Evolutionary conservation across 179 eudicot species (phyloP).

Genomic region (Corrigiola litoralis): DNA sequence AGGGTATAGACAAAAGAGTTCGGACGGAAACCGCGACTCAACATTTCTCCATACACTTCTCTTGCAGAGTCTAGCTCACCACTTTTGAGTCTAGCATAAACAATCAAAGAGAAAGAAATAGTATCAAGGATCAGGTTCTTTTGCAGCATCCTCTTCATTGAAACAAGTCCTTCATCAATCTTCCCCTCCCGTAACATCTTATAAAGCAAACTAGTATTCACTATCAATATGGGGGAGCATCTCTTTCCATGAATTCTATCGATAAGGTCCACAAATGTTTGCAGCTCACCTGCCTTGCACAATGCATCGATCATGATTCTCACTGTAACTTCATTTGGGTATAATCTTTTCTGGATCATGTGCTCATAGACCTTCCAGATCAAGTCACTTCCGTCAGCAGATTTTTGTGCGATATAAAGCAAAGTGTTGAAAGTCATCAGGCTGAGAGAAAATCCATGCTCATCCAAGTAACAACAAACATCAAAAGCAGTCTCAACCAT

Average conservation of each 20-base stretch:
- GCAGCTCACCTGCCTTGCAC: conserved; percentile 80
- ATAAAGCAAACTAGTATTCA: conserved; percentile 62
- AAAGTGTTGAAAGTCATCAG: conserved; percentile 64
- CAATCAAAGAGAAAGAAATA: conserved; percentile 56
- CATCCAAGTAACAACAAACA: conserved; percentile 48
- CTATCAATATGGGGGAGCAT: conserved; percentile 57
- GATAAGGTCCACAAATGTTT: conserved; percentile 43
- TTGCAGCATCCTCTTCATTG: conserved; percentile 63
- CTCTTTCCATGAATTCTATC: conserved; percentile 68
- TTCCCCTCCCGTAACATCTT: conserved; percentile 57
- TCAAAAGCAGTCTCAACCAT: conserved; percentile 51
- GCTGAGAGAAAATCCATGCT: conserved; percentile 55
- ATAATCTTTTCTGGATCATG: conserved; percentile 53
- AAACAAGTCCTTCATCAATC: conserved; percentile 52
- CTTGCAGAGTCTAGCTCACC: conserved; percentile 53
- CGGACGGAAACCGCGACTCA: conserved; percentile 64
- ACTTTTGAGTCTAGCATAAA: conserved; percentile 53
- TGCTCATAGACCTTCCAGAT: conserved; percentile 85
- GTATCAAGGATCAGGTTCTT: conserved; percentile 70
- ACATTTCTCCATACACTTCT: conserved; percentile 64
- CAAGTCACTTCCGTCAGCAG: conserved; percentile 33
- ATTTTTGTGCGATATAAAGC: conserved; percentile 51
- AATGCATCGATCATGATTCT: conserved; percentile 55
- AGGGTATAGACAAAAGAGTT: conserved; percentile 62
- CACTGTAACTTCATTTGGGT: conserved; percentile 57